These are phyloP conservation scores for Thalassiosira mediterranea DNA, from an alignment of 352 stramenopile species.

Conservation along the genomic window DNA sequence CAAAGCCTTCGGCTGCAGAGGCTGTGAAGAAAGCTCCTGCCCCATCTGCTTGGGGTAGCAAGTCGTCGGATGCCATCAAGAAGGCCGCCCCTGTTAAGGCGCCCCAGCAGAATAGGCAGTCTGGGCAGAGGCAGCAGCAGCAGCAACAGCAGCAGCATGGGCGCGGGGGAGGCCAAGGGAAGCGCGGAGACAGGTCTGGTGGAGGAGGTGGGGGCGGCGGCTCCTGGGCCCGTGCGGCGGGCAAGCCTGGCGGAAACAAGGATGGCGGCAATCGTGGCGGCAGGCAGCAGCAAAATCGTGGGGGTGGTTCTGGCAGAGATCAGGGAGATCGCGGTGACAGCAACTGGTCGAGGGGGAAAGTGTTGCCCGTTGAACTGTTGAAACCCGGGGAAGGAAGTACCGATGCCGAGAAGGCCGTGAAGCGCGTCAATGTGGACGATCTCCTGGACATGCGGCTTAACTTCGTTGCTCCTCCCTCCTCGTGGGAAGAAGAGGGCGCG, in stretches of 20 bases:
- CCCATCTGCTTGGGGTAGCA: slow-evolving; percentile 40
- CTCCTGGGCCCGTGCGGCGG: slow-evolving; percentile 35
- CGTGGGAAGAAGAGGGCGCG: slow-evolving; percentile 32
- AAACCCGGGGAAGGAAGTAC: slow-evolving; percentile 51
- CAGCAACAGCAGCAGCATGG: slow-evolving; percentile 7
- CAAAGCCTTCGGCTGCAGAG: background rate
- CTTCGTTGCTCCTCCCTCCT: slow-evolving; percentile 51
- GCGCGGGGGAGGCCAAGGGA: slow-evolving; percentile 7
- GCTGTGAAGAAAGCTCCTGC: slow-evolving; percentile 27
- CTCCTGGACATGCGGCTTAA: slow-evolving; percentile 64
- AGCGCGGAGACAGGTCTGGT: background rate
- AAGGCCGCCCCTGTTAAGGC: slow-evolving; percentile 32
- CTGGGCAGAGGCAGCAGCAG: slow-evolving; percentile 22
- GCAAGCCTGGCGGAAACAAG: slow-evolving; percentile 20
- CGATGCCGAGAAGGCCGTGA: slow-evolving; percentile 59
- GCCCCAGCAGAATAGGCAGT: slow-evolving; percentile 14
- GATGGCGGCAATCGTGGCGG: slow-evolving; percentile 7
- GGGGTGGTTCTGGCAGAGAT: slow-evolving; percentile 15
- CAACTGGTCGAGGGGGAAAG: slow-evolving; percentile 52
- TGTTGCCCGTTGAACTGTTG: slow-evolving; percentile 47
- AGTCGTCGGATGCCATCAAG: slow-evolving; percentile 46
- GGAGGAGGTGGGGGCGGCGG: background rate
- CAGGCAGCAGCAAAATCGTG: slow-evolving; percentile 19
- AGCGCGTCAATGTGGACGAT: slow-evolving; percentile 51
- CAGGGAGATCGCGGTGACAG: slow-evolving; percentile 24